Base-by-base conservation (phyloP, 2,329 filamentous ascomycete genomes). In the Fusarium humuli region DNA sequence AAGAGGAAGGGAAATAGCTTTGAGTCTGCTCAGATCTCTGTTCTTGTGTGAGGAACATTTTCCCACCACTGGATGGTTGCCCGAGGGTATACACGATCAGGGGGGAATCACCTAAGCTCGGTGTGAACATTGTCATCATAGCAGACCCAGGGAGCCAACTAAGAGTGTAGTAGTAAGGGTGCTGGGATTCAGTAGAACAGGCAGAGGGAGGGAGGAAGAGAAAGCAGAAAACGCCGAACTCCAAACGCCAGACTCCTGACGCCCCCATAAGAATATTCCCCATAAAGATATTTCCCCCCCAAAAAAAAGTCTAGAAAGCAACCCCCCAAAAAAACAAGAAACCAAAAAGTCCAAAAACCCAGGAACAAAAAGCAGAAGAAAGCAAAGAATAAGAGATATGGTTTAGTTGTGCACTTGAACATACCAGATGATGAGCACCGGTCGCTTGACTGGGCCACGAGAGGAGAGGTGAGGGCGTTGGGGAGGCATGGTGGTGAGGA, bases 1-100 rank as follows among this genome's bases (percentile, higher is more conserved):
- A 47, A 30, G 59, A 22, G 27, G 23, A 54, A 41, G 50, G 45
- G 48, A 22, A 63, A 55, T 10, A 13, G 22, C 44, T 42, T 44
- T 46, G 16, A 32, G 56, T 63, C 73, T 80, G 82, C 83, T 85
- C 83, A 80, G 83, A 85, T 85, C 70, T 85, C 83, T 83, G 83
- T 85, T 85, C 83, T 84, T 80, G 58, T 65, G 27, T 59, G 48
- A 62, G 69, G 73, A 44, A 74, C 75, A 75, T 61, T 40, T 65
- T 70, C 65, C 48, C 42, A 53, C 27, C 27, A 40, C 44, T 47
- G n/a, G 46, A 48, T 49, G 73, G 63, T 49, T 66, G 52, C 56
- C 48, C 67, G 30, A 6, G 6, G 40, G 59, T 64, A 68, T 60
- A 57, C 69, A 60, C 45, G 45, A 30, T 8, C 50, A 65, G 14